Evolutionary conservation across 2,329 filamentous ascomycete genomes (phyloP), one percentile per base, ranked within the genome.

Genomic region (Arachnopeziza araneosa): DNA sequence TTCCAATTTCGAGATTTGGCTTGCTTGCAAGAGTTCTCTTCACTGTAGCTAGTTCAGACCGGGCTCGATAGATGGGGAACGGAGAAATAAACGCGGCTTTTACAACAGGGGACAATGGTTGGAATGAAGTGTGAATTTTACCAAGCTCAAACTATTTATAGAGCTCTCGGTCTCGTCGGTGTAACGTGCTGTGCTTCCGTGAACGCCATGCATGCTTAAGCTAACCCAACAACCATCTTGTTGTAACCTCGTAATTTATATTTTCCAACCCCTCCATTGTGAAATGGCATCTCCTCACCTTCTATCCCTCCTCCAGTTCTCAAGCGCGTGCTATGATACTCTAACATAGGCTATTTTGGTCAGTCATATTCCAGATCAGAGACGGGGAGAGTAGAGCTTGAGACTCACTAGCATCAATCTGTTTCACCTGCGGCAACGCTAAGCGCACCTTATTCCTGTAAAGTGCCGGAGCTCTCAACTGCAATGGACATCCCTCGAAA

Each of bases 401-500:
- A 30, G 26, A 90, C 92, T 85, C 80, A 97, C 93, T 96, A 61
- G 95, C 95, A 83, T 99, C 95, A 73, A 99, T 97, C 79, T 99
- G 93, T 72, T 84, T 84, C 56, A 99, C 79, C 74, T 95, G 89
- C 60, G 95, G 95, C 74, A 99, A 75, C 36, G 92, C 89, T 73
- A 99, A 76, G 61, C 88, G 83, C 51, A 99, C 86, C 77, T 99
- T 99, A 77, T 97, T 98, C 70, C 95, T 81, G 75, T 99, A 99
- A 63, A 97, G 76, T 0, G 90, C 90, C n/a, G 90, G 89, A 4
- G 83, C 85, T 58, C 82, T 83, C 62, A 86, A 80, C 77, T 99
- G 95, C 68, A 99, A 75, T 24, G 93, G 93, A 70, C 96, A 97
- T 1, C 92, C 93, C 73, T 99, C 95, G 66, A 99, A 96, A 73